Evolutionary conservation across 441 rosid species (phyloP), one percentile per base, ranked within the genome.

Genomic region (Mallotus repandus): DNA sequence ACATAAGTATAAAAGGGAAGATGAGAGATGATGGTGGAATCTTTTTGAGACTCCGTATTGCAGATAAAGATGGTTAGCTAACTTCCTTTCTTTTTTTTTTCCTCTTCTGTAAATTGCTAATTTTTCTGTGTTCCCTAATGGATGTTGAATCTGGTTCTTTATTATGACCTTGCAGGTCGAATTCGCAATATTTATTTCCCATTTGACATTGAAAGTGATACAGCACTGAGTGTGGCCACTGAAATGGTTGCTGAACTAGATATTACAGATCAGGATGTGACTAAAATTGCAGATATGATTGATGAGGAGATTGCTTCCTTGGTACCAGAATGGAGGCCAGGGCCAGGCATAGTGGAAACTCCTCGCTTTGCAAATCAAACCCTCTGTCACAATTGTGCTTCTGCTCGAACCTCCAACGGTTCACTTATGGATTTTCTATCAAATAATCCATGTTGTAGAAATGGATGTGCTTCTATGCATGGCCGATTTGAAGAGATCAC

Each of bases 191-290:
- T 92, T 76, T 87, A 93, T 83, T 95, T 95, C 83, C 96, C 91
- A 0, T 95, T 95, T 13, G 95, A 91, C 63, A 61, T 89, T 50
- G 91, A 88, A 62, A 85, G 59, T 0, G 99, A 95, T 71, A 90
- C 96, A 53, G 98, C 99, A 43, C 75, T 87, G 18, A 91, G 91
- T 46, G 98, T 95, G 52, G 97, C 99, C n/a, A 83, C 88, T n/a
- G 99, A 95, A 84, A 93, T 95, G 99, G 95, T 95, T 32, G 90
- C 90, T 4, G 99, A 95, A 66, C 83, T 92, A 55, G 99, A 95
- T 80, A 87, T 95, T 66, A 89, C 84, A 4, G 92, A 86, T 72
- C 87, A 85, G 62, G 95, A 93, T 45, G 95, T 85, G 75, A 88
- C 88, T 9, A 89, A 83, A 63, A 95, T 95, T 74, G 91, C 99